Percentiles rank a stretch among this genome's conserved stretches.
These are phyloP conservation scores for Grosmannia serpens DNA, from an alignment of 2,329 filamentous ascomycete genomes.

Conservation along the genomic window DNA sequence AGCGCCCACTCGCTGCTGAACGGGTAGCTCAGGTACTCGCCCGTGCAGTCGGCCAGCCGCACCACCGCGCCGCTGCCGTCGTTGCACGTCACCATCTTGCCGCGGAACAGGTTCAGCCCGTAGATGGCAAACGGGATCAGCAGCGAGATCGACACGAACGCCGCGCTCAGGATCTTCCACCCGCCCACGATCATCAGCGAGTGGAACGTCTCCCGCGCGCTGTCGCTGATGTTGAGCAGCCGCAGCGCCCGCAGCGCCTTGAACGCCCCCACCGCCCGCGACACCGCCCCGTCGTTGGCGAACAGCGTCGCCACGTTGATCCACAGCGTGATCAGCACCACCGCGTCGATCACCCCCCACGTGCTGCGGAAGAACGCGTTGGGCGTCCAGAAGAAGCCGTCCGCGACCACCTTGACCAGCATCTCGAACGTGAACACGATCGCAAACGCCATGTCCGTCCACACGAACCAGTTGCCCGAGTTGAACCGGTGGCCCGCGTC, in stretches of 20 bases:
- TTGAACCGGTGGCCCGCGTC: conserved; percentile 43
- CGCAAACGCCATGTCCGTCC: conserved; percentile 84
- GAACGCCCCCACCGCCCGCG: conserved; percentile 87
- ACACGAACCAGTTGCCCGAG: conserved; percentile 82
- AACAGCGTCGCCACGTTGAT: conserved; percentile 83
- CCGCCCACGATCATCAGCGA: conserved; percentile 88
- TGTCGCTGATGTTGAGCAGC: conserved; percentile 90
- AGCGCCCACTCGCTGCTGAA: conserved; percentile 67
- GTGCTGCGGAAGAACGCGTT: conserved; percentile 95
- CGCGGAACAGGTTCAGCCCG: conserved; percentile 84
- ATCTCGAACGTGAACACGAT: conserved; percentile 78
- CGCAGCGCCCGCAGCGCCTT: conserved; percentile 88
- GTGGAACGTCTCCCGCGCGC: conserved; percentile 90
- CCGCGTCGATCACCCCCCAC: conserved; percentile 90
- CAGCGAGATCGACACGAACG: conserved; percentile 87
- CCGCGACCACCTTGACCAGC: conserved; percentile 82
- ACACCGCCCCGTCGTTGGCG: conserved; percentile 70
- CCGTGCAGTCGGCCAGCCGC: conserved; percentile 63
- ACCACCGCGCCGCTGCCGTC: conserved; percentile 47
- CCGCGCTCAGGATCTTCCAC: conserved; percentile 86
- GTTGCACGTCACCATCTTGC: conserved; percentile 70
- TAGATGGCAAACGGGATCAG: conserved; percentile 96
- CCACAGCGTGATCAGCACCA: conserved; percentile 90
- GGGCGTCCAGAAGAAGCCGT: conserved; percentile 92
- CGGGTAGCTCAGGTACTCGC: conserved; percentile 67